Evolutionary conservation across 768 basidiomycete species (phyloP), one percentile per base, ranked within the genome.

Genomic region (Collybia nuda): DNA sequence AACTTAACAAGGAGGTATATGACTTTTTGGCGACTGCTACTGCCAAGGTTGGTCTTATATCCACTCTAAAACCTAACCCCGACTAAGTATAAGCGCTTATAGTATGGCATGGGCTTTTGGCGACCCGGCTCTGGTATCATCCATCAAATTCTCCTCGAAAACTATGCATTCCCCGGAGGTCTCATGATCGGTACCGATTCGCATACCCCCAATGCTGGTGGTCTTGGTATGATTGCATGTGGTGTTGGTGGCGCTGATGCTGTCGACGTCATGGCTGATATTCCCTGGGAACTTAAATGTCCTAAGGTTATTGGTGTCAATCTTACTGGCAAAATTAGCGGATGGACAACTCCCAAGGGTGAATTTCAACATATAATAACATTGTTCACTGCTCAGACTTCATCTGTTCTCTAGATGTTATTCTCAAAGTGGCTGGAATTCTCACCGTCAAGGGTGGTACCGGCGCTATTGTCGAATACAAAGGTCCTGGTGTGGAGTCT

Each of bases 151-250:
- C 93, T 99, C 67, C 82, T 98, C 63, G 96, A 99, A 72, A 98
- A 98, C 80, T 98, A 99, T 69, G 97, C 95, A 3, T 95, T 98
- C 85, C 96, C 96, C 47, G 96, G 96, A 76, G 92, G 95, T 63
- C 81, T 99, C 52, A 98, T 99, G 96, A 98, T 99, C 61, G 97
- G 97, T 68, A 98, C 96, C 51, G 97, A 99, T 76, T 98, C 96
- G 26, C 94, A 99, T 74, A 98, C 97, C 6, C 97, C 97, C 43
- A 98, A 98, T 67, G 97, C 97, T 54, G 97, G 97, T 69, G 97
- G 97, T 79, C 86, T 99, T 59, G 97, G 95, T 60, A 98, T 98
- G 97, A 79, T 98, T 68, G 96, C 96, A 40, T 96, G 96, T 70
- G 97, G 97, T 82, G 97, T 98, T 58, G 97, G 97, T 65, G 97